Evolutionary conservation across 2,329 filamentous ascomycete species (phyloP).

Genomic region (Colletotrichum melonis): DNA sequence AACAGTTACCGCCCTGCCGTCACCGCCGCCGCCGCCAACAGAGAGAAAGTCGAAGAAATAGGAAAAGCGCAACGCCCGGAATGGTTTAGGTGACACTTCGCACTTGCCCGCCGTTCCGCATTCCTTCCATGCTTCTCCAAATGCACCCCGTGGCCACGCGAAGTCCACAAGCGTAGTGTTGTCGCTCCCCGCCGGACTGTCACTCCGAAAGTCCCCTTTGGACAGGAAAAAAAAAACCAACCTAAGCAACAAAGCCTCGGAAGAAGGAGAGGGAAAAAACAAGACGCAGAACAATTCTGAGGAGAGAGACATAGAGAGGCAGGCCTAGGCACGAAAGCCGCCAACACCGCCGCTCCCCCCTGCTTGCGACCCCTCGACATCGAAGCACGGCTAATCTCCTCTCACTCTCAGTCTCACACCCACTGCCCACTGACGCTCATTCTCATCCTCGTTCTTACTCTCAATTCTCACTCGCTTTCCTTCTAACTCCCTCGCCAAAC

Average conservation of each 20-base stretch:
- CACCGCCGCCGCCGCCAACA: not conserved
- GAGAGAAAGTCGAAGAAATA: not conserved
- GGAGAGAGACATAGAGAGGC: not conserved
- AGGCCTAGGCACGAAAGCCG: not conserved
- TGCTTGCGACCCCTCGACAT: not conserved
- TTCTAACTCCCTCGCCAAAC: too few species aligned
- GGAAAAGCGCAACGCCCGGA: not conserved
- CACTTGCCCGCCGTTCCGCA: not conserved
- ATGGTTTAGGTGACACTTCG: not conserved
- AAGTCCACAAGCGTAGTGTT: not conserved
- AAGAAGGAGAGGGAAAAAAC: not conserved
- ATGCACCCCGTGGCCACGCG: constrained; percentile 3
- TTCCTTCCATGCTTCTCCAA: not conserved
- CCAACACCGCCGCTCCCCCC: too few species aligned
- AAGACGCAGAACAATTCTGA: not conserved
- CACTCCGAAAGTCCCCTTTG: not conserved
- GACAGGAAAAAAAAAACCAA: not conserved
- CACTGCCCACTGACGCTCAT: not conserved
- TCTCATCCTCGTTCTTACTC: not conserved
- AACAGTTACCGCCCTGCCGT: not conserved
- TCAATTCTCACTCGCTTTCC: not conserved
- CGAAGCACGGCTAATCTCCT: not conserved
- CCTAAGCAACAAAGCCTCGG: not conserved
- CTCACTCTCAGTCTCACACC: not conserved
- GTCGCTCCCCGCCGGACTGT: not conserved